A percentile compares a stretch with the other conserved stretches of the same genome.
These are phyloP conservation scores for Malbranchea zuffiana DNA, from an alignment of 2,329 filamentous ascomycete genomes.

Conservation along the genomic window DNA sequence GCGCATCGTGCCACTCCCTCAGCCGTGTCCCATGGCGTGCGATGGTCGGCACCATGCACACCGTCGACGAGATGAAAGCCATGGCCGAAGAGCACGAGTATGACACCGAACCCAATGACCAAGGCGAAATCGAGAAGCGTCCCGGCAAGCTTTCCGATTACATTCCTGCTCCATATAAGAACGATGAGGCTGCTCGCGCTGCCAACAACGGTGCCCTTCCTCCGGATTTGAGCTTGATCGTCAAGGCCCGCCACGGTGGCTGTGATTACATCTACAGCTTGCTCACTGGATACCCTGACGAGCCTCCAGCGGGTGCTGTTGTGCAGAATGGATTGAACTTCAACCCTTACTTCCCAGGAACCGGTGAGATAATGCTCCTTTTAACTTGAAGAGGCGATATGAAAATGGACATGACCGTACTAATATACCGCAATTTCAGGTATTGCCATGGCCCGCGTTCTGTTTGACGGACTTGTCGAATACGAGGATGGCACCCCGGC, in stretches of 20 bases:
- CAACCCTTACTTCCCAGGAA: conserved; percentile 99
- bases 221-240: conserved; percentile 92
- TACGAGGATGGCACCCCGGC: conserved; percentile 95
- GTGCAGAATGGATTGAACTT: conserved; percentile 92
- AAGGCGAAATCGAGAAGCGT: conserved; percentile 97
- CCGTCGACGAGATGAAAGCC: conserved; percentile 94
- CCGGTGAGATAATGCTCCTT: conserved; percentile 44
- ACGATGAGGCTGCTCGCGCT: conserved; percentile 94
- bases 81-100: conserved; percentile 98
- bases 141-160: conserved; percentile 98
- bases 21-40: conserved; percentile 86
- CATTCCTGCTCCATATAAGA: conserved; percentile 90
- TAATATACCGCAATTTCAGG: conserved; percentile 23
- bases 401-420: not conserved
- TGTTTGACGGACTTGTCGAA: conserved; percentile 94
- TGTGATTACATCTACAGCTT: conserved; percentile 98
- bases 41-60: conserved; percentile 83
- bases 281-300: conserved; percentile 94
- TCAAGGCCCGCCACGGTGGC: conserved; percentile 95
- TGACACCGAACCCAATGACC: conserved; percentile 92
- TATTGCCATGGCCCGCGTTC: conserved; percentile 96
- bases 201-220: conserved; percentile 97
- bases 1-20: conserved; percentile 94
- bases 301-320: conserved; percentile 77
- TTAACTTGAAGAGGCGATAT: not conserved